Base-by-base conservation (phyloP, 768 basidiomycete genomes). In the Russula dissimulans region DNA sequence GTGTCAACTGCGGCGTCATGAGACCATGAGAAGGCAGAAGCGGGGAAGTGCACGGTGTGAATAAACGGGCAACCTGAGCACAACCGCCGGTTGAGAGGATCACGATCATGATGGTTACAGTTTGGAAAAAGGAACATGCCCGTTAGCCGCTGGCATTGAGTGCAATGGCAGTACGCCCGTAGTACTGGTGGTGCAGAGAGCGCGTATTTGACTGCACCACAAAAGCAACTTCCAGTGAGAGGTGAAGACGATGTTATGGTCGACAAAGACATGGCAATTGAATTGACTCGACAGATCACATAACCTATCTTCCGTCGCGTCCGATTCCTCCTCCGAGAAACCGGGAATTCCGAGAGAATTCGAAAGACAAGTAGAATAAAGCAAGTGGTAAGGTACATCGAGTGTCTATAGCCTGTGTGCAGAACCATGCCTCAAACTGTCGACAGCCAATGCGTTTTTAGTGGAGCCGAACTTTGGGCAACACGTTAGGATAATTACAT, bases 101-200 rank as follows among this genome's bases (percentile, higher is more conserved):
- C 51, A 22, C 42, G 43, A 65, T 61, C 11, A 9, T 46, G 38
- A 32, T 26, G 22, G 22, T 26, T 26, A 26, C 22, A 26, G 22
- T 26, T 26, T 26, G 5, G 15, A 31, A 44, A 17, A 45, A 31
- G 46, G 32, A 45, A 61, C 74, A 59, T 67, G 79, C 84, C 81
- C 64, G 72, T 80, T 53, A 86, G 68, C 43, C 79, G 73, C 69
- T 87, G 86, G 66, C 87, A 89, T n/a, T 78, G 69, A 4, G 82
- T 82, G 67, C 87, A 89, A 66, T 88, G 87, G 63, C 84, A 87
- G 66, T 81, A 87, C 5, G 81, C 84, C 62, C 79, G 80, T 38
- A 81, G 71, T 4, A 80, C 64, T 0, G 85, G 83, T 38, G 67
- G 69, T 1, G 80, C 80, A 11, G 69, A 69, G 2, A 83, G 74